phyloP scores from a whole-genome alignment of 2,329 filamentous ascomycete genomes.

The Lasiodiplodia theobromae region DNA sequence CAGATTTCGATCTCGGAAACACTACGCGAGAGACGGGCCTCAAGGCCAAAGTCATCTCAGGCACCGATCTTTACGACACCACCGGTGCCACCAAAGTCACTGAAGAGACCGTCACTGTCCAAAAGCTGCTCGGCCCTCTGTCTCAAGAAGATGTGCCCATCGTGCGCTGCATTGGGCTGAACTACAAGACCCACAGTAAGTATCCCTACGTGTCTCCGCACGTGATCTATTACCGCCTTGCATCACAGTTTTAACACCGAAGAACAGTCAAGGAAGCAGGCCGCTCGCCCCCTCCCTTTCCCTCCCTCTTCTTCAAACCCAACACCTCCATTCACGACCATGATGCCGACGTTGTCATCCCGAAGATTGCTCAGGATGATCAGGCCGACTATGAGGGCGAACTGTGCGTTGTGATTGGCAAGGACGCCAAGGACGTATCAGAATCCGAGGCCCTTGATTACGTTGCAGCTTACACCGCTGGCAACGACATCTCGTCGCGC shows the following conservation, averaged over 20 bases:
- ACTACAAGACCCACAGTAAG: slow-evolving; percentile 61
- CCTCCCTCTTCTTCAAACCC: slow-evolving; percentile 62
- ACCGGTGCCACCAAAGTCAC: slow-evolving; percentile 58
- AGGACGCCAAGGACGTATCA: slow-evolving; percentile 59
- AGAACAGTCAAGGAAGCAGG: slow-evolving; percentile 8
- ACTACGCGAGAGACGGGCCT: slow-evolving; percentile 57
- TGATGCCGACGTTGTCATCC: slow-evolving; percentile 54
- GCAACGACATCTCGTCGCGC: slow-evolving; percentile 63
- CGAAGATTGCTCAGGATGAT: slow-evolving; percentile 57
- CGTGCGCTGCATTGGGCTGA: slow-evolving; percentile 56
- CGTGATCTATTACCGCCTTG: no score
- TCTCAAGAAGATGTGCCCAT: slow-evolving; percentile 46
- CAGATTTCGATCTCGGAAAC: slow-evolving; percentile 58
- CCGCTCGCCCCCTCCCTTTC: slow-evolving; percentile 71
- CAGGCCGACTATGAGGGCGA: slow-evolving; percentile 55
- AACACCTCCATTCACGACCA: slow-evolving; percentile 49
- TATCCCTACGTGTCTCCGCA: neutral
- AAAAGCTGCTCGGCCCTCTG: slow-evolving; percentile 48
- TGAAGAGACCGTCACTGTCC: slow-evolving; percentile 62
- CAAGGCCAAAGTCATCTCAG: slow-evolving; percentile 60
- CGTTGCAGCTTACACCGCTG: slow-evolving; percentile 61
- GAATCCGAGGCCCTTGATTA: slow-evolving; percentile 55
- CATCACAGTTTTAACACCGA: neutral
- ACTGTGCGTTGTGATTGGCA: slow-evolving; percentile 57
- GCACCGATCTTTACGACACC: slow-evolving; percentile 57